Evolutionary conservation across 148 eudicot genomes (phyloP).

Genomic region (Cornus florida): DNA sequence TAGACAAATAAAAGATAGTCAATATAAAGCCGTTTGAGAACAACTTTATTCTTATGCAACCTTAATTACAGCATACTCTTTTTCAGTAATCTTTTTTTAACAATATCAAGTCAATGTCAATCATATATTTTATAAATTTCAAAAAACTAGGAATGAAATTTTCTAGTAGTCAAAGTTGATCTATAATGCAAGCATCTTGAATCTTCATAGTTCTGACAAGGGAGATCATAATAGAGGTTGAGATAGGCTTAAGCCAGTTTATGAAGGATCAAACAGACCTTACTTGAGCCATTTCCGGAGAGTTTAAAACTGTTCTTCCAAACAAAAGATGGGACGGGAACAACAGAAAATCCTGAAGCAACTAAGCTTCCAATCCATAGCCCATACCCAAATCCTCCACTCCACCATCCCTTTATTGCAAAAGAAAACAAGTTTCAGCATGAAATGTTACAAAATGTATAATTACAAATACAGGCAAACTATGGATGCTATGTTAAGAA

Average conservation of each 20-base stretch:
- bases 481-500: background rate
- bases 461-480: background rate
- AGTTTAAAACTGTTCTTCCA: slow-evolving; percentile 87
- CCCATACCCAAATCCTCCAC: slow-evolving; percentile 92
- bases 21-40: too few relatives aligned
- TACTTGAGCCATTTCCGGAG: slow-evolving; percentile 56
- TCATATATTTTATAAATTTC: background rate
- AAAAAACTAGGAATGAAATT: background rate
- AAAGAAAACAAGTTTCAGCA: slow-evolving; percentile 21
- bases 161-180: background rate
- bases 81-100: too few relatives aligned
- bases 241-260: background rate
- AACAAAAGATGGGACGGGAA: slow-evolving; percentile 68
- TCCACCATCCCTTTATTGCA: slow-evolving; percentile 88
- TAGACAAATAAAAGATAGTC: too few relatives aligned
- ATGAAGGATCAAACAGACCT: slow-evolving; percentile 45
- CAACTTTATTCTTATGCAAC: too few relatives aligned
- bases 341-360: slow-evolving; percentile 90
- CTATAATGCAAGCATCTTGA: background rate
- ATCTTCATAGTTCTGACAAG: slow-evolving; percentile 1
- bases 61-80: too few relatives aligned
- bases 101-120: background rate
- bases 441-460: slow-evolving; percentile 1
- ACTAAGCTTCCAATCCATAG: slow-evolving; percentile 84
- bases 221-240: background rate